Conservation (phyloP, 768 basidiomycete genomes). For the Lentinula edodes region DNA sequence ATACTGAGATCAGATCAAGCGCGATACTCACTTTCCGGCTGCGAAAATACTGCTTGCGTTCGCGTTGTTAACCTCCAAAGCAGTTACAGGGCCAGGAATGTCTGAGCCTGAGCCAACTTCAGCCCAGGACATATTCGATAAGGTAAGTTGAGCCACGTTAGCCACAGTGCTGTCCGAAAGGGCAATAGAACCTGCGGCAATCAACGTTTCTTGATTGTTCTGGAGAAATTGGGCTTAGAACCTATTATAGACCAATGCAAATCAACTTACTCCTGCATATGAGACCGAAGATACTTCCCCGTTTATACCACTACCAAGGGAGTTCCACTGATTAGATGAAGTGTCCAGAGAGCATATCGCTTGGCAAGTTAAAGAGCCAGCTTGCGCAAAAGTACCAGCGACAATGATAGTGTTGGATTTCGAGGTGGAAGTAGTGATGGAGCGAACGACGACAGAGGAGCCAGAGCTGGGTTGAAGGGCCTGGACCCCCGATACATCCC, state of each 20-base stretch:
- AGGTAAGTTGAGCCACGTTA: conserved; percentile 70
- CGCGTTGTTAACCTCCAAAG: conserved; percentile 76
- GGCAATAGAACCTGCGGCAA: conserved; percentile 78
- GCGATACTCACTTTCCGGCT: conserved; percentile 70
- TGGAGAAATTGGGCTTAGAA: conserved; percentile 19
- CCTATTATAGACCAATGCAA: conserved; percentile 3
- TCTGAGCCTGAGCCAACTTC: conserved; percentile 52
- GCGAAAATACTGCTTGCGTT: conserved; percentile 85
- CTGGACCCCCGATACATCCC: conserved; percentile 56
- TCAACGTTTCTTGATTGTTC: conserved; percentile 60
- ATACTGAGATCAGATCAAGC: not conserved
- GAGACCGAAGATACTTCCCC: conserved; percentile 77
- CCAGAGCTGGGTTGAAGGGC: conserved; percentile 54
- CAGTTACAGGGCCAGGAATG: conserved; percentile 87
- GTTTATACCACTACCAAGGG: conserved; percentile 72
- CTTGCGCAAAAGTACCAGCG: conserved; percentile 82
- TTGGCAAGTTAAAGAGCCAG: conserved; percentile 69
- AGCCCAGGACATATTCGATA: conserved; percentile 72
- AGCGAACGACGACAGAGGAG: conserved; percentile 59
- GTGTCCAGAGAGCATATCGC: conserved; percentile 77
- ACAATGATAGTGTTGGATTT: conserved; percentile 65
- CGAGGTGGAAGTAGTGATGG: conserved; percentile 57
- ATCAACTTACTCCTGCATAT: conserved; percentile 69
- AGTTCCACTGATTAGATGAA: conserved; percentile 66
- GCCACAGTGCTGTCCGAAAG: conserved; percentile 57